phyloP scores from a whole-genome alignment of 2,329 filamentous ascomycete species.

The Penicillium brasilianum region DNA sequence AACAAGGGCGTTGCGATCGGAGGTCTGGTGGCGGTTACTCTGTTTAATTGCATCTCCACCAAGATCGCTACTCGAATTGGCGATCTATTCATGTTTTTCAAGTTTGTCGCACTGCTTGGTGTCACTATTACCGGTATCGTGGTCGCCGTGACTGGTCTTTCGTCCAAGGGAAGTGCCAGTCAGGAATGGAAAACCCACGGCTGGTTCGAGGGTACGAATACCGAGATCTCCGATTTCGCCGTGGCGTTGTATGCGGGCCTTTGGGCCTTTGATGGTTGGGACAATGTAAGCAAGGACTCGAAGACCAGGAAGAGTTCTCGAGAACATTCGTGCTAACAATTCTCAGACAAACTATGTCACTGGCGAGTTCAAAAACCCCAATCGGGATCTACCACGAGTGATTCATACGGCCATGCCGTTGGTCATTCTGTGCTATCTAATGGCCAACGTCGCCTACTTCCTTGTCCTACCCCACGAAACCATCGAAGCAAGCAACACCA shows the following conservation, averaged over 20 bases:
- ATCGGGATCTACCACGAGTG: conserved; percentile 85
- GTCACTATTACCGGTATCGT: conserved; percentile 88
- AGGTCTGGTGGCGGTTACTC: conserved; percentile 76
- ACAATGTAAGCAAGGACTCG: conserved; percentile 71
- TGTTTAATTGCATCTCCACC: conserved; percentile 90
- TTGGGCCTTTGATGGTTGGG: conserved; percentile 99
- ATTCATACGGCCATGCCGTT: conserved; percentile 97
- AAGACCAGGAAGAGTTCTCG: not conserved
- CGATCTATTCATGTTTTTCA: conserved; percentile 95
- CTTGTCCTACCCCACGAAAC: conserved; percentile 81
- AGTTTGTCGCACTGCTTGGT: conserved; percentile 85
- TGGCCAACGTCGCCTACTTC: conserved; percentile 93
- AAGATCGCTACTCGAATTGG: conserved; percentile 84
- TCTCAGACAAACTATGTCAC: conserved; percentile 88
- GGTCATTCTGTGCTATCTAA: conserved; percentile 85
- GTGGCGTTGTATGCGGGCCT: conserved; percentile 93
- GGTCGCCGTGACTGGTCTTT: conserved; percentile 83
- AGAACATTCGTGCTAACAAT: conserved; percentile 15
- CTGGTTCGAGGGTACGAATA: conserved; percentile 88
- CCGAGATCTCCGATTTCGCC: conserved; percentile 83
- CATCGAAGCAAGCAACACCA: conserved; percentile 88
- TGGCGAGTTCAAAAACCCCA: conserved; percentile 92
- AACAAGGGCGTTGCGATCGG: conserved; percentile 84
- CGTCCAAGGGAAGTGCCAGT: conserved; percentile 74
- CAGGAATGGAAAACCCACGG: conserved; percentile 82